A percentile compares a stretch with the other conserved stretches of the same genome.
These are phyloP conservation scores for Coffea humblotiana DNA, from an alignment of 305 asterid species.

Conservation along the genomic window DNA sequence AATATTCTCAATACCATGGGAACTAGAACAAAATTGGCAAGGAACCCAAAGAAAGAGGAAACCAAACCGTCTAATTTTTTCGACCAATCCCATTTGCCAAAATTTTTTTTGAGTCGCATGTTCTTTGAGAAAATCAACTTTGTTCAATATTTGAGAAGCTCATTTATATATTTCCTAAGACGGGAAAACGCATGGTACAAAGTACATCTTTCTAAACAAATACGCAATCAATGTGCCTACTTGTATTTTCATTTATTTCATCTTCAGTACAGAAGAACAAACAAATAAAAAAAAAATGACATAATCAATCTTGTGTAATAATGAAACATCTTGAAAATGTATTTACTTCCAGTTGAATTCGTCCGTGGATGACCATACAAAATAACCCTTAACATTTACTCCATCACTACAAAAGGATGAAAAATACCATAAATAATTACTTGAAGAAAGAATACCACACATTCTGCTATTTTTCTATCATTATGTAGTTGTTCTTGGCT, in stretches of 20 bases:
- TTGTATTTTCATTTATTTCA: not conserved
- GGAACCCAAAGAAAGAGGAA: no score
- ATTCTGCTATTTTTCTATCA: not conserved
- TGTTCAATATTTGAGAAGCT: no score
- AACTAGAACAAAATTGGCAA: no score
- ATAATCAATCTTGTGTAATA: not conserved
- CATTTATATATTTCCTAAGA: no score
- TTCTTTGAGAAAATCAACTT: no score
- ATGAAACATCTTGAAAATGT: not conserved
- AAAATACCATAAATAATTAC: not conserved
- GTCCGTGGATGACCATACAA: conserved; percentile 1
- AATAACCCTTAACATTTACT: conserved; percentile 6
- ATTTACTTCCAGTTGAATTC: not conserved
- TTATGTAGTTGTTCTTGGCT: not conserved
- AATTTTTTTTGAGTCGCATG: no score
- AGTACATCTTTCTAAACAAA: no score
- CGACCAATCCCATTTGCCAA: no score
- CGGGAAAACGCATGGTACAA: no score
- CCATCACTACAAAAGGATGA: not conserved
- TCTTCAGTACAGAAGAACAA: not conserved
- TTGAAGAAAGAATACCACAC: not conserved
- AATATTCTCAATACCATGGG: no score
- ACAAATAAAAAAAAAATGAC: not conserved
- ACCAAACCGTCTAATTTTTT: no score
- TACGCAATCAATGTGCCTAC: no score